Base-by-base conservation (phyloP, 805 yeast genomes). In the Suhomyces prunicola region DNA sequence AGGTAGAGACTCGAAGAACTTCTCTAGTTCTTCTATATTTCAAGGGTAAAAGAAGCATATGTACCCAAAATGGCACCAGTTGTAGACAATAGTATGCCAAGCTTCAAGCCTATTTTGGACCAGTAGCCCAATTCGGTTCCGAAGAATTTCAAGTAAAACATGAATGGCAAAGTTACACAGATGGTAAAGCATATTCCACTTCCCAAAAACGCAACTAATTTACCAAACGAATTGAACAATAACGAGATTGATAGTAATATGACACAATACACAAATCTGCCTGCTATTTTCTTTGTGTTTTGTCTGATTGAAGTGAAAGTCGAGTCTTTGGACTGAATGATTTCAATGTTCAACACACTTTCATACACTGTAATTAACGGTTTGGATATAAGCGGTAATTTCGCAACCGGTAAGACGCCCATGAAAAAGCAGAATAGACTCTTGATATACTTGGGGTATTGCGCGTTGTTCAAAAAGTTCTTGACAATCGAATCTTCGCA, bases 351-450 rank as follows among this genome's bases (percentile, higher is more conserved):
- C 46, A 56, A 56, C 7, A 44, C 39, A 22, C 49, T 27, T 39
- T 88, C 96, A 39, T 87, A 63, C 0, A 90, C 83, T 1, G 92
- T 78, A 31, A 88, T 81, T 27, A 91, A 84, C 0, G 97, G 97
- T 62, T 90, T 83, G 10, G 92, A 88, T 58, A 86, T 86, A 41
- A 90, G 76, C 0, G 97, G 96, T 1, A 90, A 80, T 62, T 91
- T 91, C 1, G 97, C 89, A 29, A 90, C 67, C 1, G 97, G 96
- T 23, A 91, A 81, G 6, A 90, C 59, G n/a, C 96, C 88, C 80
- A 90, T 87, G 41, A 88, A 71, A 0, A 79, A 77, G 46, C 91
- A 85, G 45, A 91, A 74, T 24, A 80, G 51, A 1, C 77, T 77
- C 45, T 76, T 71, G 5, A 77, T 68, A 77, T 79, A 78, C 2